A percentile compares a stretch with the other conserved stretches of the same genome.
phyloP scores from a whole-genome alignment of 1,284 basidiomycete genomes.

The Paramarasmius palmivorus region DNA sequence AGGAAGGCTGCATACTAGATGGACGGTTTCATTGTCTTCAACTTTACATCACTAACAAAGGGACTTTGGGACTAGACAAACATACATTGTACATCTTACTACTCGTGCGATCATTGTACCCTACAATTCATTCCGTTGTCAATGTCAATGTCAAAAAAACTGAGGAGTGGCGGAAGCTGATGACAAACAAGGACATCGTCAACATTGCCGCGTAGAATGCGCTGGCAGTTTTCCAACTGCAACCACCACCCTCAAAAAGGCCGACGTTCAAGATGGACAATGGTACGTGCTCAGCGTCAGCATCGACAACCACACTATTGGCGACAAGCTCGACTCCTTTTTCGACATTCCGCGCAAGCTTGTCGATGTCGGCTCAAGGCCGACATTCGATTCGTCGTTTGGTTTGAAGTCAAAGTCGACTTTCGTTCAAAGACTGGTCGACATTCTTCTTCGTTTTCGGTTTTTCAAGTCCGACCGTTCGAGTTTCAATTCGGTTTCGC shows the following conservation, averaged over 20 bases:
- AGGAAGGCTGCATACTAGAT: background rate
- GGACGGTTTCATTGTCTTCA: too few relatives aligned
- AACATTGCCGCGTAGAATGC: background rate
- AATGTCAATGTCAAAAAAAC: too few relatives aligned
- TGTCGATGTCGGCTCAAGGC: constrained; percentile 33
- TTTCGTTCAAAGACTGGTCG: constrained; percentile 6
- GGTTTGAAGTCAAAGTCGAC: constrained; percentile 8
- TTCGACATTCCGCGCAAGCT: constrained; percentile 27
- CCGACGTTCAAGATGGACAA: constrained; percentile 56
- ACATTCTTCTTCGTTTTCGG: constrained; percentile 9
- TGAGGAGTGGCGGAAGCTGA: too few relatives aligned
- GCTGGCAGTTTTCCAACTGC: constrained; percentile 2
- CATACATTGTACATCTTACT: too few relatives aligned
- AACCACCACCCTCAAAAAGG: background rate
- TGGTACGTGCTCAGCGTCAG: constrained; percentile 72
- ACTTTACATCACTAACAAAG: too few relatives aligned
- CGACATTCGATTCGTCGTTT: constrained; percentile 18
- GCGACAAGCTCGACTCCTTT: constrained; percentile 34
- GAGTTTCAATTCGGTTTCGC: constrained; percentile 1
- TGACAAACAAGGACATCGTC: background rate
- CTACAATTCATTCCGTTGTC: too few relatives aligned
- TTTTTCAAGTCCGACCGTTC: constrained; percentile 7
- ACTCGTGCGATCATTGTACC: too few relatives aligned
- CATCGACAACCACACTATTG: constrained; percentile 41
- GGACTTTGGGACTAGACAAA: too few relatives aligned